Percentiles rank a stretch among this genome's conserved stretches.
phyloP scores from a whole-genome alignment of 345 rosid species.

The Populus tremula region DNA sequence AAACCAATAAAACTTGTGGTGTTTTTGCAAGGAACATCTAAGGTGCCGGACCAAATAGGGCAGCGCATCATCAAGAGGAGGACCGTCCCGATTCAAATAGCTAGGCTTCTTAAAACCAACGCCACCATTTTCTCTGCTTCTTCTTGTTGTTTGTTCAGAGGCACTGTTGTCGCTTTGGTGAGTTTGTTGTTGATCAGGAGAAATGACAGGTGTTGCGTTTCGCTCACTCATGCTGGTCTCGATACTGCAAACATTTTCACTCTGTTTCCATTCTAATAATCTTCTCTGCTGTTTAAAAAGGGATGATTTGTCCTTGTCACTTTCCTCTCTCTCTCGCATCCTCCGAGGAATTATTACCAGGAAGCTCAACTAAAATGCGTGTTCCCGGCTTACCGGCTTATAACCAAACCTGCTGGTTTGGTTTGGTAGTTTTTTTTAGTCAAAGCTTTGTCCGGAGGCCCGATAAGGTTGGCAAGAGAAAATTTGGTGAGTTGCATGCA shows the following conservation, averaged over 20 bases:
- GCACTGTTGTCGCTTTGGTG: neutral
- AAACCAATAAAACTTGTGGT: neutral
- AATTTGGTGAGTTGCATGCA: too few relatives aligned
- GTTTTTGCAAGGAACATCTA: conserved; percentile 56
- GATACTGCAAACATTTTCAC: neutral
- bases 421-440: neutral
- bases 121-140: conserved; percentile 10
- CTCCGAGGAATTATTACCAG: neutral
- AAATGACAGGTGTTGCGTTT: neutral
- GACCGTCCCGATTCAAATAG: conserved; percentile 13
- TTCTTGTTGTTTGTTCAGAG: neutral
- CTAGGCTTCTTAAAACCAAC: conserved; percentile 24
- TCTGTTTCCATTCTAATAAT: neutral
- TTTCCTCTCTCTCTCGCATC: neutral
- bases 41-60: conserved; percentile 74
- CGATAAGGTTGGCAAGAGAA: too few relatives aligned
- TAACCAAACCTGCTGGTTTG: neutral
- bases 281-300: neutral
- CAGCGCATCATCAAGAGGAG: conserved; percentile 81
- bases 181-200: neutral
- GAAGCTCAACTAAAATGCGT: neutral
- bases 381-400: neutral
- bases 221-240: neutral
- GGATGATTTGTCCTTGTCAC: neutral
- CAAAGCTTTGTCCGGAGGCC: neutral